Percentiles rank a stretch among this genome's conserved stretches.
Evolutionary conservation across 805 yeast genomes (phyloP).

Genomic region (Cyberlindnera xishuangbannaensis): DNA sequence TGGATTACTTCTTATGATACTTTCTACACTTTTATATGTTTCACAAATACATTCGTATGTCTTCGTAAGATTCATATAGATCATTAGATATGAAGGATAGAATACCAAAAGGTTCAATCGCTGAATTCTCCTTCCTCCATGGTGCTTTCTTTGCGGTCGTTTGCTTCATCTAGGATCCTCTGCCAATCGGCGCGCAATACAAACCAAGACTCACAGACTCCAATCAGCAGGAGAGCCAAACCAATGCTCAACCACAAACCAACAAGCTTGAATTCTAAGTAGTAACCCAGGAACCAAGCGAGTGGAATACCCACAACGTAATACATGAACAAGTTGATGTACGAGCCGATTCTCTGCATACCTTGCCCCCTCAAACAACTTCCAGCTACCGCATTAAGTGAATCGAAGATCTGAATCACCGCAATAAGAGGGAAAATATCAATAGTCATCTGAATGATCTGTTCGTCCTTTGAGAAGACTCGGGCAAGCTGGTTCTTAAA

Average conservation of each 20-base stretch:
- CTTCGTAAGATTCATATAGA: conserved; percentile 1
- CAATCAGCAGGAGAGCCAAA: conserved; percentile 40
- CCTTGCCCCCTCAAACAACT: conserved; percentile 87
- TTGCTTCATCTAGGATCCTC: conserved; percentile 36
- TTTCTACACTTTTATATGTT: background rate
- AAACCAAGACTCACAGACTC: conserved; percentile 37
- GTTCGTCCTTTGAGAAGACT: conserved; percentile 55
- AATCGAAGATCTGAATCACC: conserved; percentile 62
- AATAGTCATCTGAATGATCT: conserved; percentile 47
- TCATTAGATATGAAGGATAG: too few species aligned
- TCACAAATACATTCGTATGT: too few species aligned
- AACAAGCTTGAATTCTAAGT: conserved; percentile 33
- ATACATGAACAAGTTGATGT: conserved; percentile 60
- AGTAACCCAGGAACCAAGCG: conserved; percentile 50
- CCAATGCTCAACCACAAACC: conserved; percentile 76
- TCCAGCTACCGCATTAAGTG: conserved; percentile 62
- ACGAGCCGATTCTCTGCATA: conserved; percentile 71
- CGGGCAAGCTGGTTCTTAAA: conserved; percentile 45
- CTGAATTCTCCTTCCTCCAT: conserved; percentile 11
- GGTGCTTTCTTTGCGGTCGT: conserved; percentile 31
- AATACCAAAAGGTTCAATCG: conserved; percentile 5
- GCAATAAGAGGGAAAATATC: conserved; percentile 57
- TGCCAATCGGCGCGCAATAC: conserved; percentile 47
- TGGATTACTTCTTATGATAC: background rate
- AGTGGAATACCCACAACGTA: conserved; percentile 72